Evolutionary conservation across 176 grass and related monocot genomes (phyloP).

Genomic region (Phyllostachys edulis): DNA sequence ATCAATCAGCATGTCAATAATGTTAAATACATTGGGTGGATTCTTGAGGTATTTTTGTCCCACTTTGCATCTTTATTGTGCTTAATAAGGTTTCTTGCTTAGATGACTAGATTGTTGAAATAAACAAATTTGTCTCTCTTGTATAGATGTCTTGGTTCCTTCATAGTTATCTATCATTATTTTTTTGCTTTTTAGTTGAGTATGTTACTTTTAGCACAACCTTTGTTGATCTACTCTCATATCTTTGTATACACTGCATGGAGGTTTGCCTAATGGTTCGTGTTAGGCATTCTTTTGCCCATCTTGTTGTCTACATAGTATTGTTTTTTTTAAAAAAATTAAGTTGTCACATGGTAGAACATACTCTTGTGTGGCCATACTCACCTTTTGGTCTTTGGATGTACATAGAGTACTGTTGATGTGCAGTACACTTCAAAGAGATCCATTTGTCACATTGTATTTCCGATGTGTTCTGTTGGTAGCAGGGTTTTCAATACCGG

Average conservation of each 20-base stretch:
- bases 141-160: neutral
- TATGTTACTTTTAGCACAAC: conserved; percentile 2
- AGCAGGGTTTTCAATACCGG: neutral
- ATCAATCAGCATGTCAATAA: conserved; percentile 88
- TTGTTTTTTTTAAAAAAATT: neutral
- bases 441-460: neutral
- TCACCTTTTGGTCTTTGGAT: neutral
- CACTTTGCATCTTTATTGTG: conserved; percentile 7
- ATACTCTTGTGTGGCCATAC: neutral
- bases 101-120: neutral
- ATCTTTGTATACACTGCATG: neutral
- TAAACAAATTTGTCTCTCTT: neutral
- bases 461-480: conserved; percentile 6
- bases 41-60: conserved; percentile 59
- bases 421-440: neutral
- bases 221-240: neutral
- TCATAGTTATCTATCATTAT: neutral
- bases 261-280: neutral
- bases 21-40: conserved; percentile 90
- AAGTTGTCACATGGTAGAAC: neutral
- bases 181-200: neutral
- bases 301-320: neutral
- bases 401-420: neutral
- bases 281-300: neutral
- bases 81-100: neutral